Base-by-base conservation (phyloP, 2,329 filamentous ascomycete genomes). In the Cladosporium sp. region DNA sequence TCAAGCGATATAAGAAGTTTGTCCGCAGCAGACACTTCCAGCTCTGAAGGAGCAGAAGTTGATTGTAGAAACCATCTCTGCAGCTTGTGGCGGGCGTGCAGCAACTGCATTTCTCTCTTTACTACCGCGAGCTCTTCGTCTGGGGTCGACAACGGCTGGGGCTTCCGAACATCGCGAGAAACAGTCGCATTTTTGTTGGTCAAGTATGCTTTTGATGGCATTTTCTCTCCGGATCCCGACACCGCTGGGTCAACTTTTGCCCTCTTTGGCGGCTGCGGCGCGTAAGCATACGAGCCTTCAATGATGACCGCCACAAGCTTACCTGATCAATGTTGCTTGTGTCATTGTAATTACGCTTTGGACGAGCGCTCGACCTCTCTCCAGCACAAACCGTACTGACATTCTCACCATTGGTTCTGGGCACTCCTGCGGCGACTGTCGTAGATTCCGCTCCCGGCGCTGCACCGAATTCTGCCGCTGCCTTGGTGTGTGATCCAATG, bases 211-310 rank as follows among this genome's bases (percentile, higher is more conserved):
- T n/a, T n/a, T n/a, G n/a, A n/a, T n/a, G n/a, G n/a, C n/a, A n/a
- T n/a, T n/a, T n/a, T n/a, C n/a, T n/a, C 32, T 58, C 30, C 54
- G 23, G 54, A 58, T 58, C 30, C 32, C 54, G 32, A 39, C 34
- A 26, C 43, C 32, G 7, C 54, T 58, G 54, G 54, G 25, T 32
- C 54, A 21, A 58, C 7, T 39, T 39, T 58, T 58, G 54, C 30
- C 54, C 54, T 58, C 32, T 58, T 58, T 58, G 54, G 54, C 54
- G 54, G 54, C 54, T 58, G 54, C 54, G 54, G 54, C 30, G 32
- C 43, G 54, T 58, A 25, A 58, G 54, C 54, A 58, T 58, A 39
- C 30, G 54, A 16, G 54, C 54, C 32, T 39, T 58, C 30, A 43
- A 58, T 43, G 21, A 58, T 58, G 54, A 58, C 54, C 32, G 32